These are phyloP conservation scores for Leptographium flavum DNA, from an alignment of 2,329 filamentous ascomycete genomes.

Conservation along the genomic window DNA sequence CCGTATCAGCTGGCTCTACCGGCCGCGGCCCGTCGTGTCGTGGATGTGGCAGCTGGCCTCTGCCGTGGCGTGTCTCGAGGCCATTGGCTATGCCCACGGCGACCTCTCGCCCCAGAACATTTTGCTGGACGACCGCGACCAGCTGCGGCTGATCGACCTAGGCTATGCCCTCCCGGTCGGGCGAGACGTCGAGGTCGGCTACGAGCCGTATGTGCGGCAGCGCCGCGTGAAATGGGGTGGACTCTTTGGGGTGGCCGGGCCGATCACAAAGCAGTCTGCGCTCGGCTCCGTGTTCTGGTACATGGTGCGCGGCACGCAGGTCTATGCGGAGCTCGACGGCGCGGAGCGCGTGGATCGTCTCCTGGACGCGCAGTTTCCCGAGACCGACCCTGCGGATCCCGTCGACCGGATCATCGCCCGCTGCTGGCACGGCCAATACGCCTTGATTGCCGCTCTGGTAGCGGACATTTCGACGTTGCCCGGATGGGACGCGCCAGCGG, in stretches of 20 bases:
- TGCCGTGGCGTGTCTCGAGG: background rate
- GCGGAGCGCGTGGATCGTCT: background rate
- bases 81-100: background rate
- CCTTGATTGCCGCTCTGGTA: background rate
- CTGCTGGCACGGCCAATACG: background rate
- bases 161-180: background rate
- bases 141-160: background rate
- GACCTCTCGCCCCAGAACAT: background rate
- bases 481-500: too few relatives aligned
- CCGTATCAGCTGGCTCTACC: background rate
- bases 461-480: background rate
- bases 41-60: conserved; percentile 2
- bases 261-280: background rate
- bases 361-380: background rate
- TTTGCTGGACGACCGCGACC: background rate
- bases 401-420: background rate
- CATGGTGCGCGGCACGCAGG: background rate
- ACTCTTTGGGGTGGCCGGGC: background rate
- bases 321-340: background rate
- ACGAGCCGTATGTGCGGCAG: background rate
- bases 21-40: background rate
- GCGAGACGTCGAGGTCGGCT: background rate
- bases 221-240: background rate
- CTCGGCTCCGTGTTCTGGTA: background rate
- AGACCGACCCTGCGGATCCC: background rate